Base-by-base conservation (phyloP, 2,329 filamentous ascomycete genomes). In the Grosmannia serpens region DNA sequence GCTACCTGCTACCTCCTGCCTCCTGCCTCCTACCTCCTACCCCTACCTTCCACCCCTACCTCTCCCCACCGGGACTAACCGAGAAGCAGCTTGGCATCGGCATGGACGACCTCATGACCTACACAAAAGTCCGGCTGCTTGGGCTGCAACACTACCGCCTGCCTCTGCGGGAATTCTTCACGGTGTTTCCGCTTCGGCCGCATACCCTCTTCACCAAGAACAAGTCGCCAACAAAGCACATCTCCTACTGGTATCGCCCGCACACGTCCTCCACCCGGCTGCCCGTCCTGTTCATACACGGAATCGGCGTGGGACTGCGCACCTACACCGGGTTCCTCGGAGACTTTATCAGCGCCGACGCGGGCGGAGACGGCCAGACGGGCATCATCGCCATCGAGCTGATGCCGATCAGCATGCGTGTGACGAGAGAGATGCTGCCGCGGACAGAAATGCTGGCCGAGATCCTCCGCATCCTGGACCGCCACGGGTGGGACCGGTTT, bases 391-490 rank as follows among this genome's bases (percentile, higher is more conserved):
- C 44, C 9, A 8, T 56, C 54, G 54, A 56, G 54, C 44, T 56
- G 17, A 56, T 56, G 54, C 38, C 54, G 10, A 56, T 56, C 54
- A 56, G 54, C 54, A 56, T 56, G 54, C 54, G 54, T 1, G 22
- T 56, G 13, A 49, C 41, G 2, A 3, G 22, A n/a, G 44, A 29
- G 17, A 56, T 56, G 41, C 27, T 35, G 54, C 54, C 54, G 44
- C 54, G 54, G 9, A 13, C 15, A 29, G 44, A 10, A 11, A 11
- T 56, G 54, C n/a, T 56, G 54, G 29, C 54, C 7, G 54, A 56
- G 41, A 49, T 56, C 7, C 44, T 56, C n/a, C 1, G 20, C 41
- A 56, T 56, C 15, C 54, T 56, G 10, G n/a, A 49, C 41, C 29
- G 6, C 20, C 54, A 56, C 54, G 54, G 54, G 7, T 56, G 54